Conservation (phyloP, 1,139 yeast genomes). For the Blastobotrys indianensis region DNA sequence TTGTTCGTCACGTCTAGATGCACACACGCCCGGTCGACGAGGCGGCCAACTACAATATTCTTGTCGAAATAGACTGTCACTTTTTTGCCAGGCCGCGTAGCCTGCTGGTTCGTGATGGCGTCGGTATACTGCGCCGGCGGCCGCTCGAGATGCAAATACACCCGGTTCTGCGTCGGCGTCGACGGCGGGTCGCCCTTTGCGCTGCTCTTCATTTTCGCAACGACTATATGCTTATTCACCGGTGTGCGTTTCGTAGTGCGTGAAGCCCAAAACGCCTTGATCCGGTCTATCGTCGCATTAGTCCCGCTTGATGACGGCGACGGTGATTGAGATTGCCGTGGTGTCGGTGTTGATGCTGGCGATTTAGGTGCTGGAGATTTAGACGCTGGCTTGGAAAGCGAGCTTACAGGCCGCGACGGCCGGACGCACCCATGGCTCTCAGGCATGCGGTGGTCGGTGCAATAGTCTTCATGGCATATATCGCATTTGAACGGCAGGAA, state of each 20-base stretch:
- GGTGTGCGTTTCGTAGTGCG: conserved; percentile 10
- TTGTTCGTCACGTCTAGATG: conserved; percentile 48
- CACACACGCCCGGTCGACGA: conserved; percentile 62
- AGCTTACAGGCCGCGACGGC: neutral
- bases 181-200: conserved; percentile 65
- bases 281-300: conserved; percentile 8
- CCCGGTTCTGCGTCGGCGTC: conserved; percentile 49
- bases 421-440: conserved; percentile 42
- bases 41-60: conserved; percentile 72
- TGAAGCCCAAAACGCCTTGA: conserved; percentile 17
- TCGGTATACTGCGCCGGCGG: conserved; percentile 37
- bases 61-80: conserved; percentile 50
- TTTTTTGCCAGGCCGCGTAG: conserved; percentile 29
- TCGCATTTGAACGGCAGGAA: conserved; percentile 55
- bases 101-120: conserved; percentile 31
- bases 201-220: conserved; percentile 42
- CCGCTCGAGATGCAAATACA: conserved; percentile 52
- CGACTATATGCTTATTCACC: conserved; percentile 27
- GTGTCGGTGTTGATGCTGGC: neutral
- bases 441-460: conserved; percentile 45
- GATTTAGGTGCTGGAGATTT: conserved; percentile 1
- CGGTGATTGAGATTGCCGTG: conserved; percentile 9
- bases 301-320: neutral
- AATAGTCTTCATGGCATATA: conserved; percentile 42
- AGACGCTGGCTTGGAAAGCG: neutral